phyloP scores from a whole-genome alignment of 768 basidiomycete species.

The Rossbeevera mucosa region DNA sequence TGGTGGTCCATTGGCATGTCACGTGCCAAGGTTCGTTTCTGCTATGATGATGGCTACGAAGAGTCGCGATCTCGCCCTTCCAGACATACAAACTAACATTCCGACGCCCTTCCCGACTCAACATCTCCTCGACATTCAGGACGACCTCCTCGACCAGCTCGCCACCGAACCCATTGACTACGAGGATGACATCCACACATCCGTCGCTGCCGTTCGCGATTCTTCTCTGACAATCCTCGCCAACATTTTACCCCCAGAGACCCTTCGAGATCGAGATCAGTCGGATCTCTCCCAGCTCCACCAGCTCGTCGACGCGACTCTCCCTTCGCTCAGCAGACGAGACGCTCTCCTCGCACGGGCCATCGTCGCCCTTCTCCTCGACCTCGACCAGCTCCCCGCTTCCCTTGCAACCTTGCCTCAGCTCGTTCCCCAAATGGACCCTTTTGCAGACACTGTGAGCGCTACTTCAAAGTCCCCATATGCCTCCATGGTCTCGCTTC shows the following conservation, averaged over 20 bases:
- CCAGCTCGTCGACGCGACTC: constrained; percentile 46
- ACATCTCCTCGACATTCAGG: constrained; percentile 6
- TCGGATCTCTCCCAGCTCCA: constrained; percentile 50
- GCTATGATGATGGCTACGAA: neutral
- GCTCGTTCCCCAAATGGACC: constrained; percentile 7
- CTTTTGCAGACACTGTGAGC: constrained; percentile 4
- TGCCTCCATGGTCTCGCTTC: constrained; percentile 57
- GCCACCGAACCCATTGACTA: constrained; percentile 21
- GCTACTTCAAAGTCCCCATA: constrained; percentile 13
- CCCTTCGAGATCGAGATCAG: constrained; percentile 17
- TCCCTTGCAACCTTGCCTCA: constrained; percentile 14
- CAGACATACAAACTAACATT: constrained; percentile 7
- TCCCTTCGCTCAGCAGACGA: constrained; percentile 37
- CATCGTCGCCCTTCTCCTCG: constrained; percentile 63
- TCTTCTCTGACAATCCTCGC: constrained; percentile 73
- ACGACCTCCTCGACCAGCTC: constrained; percentile 21
- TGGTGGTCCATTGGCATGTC: constrained; percentile 10
- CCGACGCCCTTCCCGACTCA: constrained; percentile 24
- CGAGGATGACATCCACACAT: constrained; percentile 62
- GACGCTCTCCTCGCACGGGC: constrained; percentile 65
- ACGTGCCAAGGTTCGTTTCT: neutral
- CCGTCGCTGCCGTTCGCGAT: constrained; percentile 67
- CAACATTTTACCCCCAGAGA: constrained; percentile 50
- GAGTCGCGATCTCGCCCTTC: neutral
- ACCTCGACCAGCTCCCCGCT: constrained; percentile 60